Evolutionary conservation across 305 asterid genomes (phyloP).

Genomic region (Rubia peregrina): DNA sequence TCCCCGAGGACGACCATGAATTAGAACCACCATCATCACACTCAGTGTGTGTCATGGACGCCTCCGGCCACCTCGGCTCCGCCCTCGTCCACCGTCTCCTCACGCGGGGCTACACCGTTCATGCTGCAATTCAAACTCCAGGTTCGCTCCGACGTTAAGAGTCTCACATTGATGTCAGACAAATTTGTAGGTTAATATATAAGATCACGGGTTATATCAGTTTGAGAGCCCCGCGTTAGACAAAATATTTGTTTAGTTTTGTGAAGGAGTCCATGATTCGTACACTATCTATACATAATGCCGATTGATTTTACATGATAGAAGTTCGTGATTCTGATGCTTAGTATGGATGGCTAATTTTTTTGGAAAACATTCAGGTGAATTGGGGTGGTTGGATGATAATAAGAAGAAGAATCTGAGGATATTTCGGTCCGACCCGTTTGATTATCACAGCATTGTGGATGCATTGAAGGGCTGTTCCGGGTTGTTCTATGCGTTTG

Average conservation of each 20-base stretch:
- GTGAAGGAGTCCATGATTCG: too few species aligned
- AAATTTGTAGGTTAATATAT: too few species aligned
- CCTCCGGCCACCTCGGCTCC: constrained; percentile 63
- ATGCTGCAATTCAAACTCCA: constrained; percentile 63
- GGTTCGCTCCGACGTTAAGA: constrained; percentile 33
- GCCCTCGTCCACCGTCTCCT: constrained; percentile 59
- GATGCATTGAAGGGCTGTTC: constrained; percentile 74
- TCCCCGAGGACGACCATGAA: too few species aligned
- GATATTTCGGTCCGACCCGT: constrained; percentile 62
- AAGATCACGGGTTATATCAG: too few species aligned
- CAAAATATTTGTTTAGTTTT: too few species aligned
- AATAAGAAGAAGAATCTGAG: constrained; percentile 35
- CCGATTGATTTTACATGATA: not conserved
- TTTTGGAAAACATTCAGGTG: constrained; percentile 11
- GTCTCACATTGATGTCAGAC: not conserved
- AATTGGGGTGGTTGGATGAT: constrained; percentile 28
- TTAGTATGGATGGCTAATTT: not conserved
- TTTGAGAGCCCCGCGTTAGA: too few species aligned
- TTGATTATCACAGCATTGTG: constrained; percentile 83
- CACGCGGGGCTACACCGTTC: constrained; percentile 65
- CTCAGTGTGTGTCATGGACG: constrained; percentile 86
- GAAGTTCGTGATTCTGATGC: too few species aligned
- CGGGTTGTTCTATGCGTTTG: constrained; percentile 80
- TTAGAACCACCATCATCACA: not conserved
- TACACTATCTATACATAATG: too few species aligned